Percentiles rank a stretch among this genome's conserved stretches.
These are phyloP conservation scores for Cyclotella atomus DNA, from an alignment of 108 stramenopile species.

Conservation along the genomic window DNA sequence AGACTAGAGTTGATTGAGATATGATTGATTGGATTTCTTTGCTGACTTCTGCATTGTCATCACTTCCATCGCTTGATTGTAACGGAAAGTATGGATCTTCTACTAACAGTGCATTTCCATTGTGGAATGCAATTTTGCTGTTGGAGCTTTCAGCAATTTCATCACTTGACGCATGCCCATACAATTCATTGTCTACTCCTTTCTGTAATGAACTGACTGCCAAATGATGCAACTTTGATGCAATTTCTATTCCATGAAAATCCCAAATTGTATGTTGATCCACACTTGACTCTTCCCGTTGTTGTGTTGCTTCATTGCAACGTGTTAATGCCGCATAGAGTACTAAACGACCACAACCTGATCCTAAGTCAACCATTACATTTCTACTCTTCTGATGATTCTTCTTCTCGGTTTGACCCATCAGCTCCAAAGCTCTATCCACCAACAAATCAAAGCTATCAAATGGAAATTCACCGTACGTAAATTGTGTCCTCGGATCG, in stretches of 20 bases:
- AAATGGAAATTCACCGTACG: constrained; percentile 86
- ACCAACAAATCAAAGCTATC: constrained; percentile 67
- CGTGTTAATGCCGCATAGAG: constrained; percentile 69
- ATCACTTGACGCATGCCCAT: background rate
- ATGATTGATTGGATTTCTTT: constrained; percentile 49
- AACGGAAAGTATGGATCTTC: constrained; percentile 32
- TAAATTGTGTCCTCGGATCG: constrained; percentile 65
- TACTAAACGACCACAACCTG: constrained; percentile 72
- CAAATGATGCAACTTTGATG: constrained; percentile 52
- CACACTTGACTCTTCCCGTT: background rate
- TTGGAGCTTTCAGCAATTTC: background rate
- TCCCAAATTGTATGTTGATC: constrained; percentile 39
- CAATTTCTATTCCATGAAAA: constrained; percentile 78
- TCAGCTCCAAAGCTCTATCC: constrained; percentile 53
- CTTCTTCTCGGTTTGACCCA: background rate
- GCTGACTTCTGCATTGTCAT: background rate
- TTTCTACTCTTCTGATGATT: background rate
- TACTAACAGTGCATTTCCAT: constrained; percentile 30
- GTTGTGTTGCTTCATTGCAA: background rate
- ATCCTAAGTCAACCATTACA: constrained; percentile 73
- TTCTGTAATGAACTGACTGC: constrained; percentile 45
- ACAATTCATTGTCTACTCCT: constrained; percentile 41
- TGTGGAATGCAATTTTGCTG: constrained; percentile 18
- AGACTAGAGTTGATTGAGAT: constrained; percentile 58
- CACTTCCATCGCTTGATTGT: background rate